A percentile compares a stretch with the other conserved stretches of the same genome.
Evolutionary conservation across 768 basidiomycete genomes (phyloP).

Genomic region (Pleurotus platypus): DNA sequence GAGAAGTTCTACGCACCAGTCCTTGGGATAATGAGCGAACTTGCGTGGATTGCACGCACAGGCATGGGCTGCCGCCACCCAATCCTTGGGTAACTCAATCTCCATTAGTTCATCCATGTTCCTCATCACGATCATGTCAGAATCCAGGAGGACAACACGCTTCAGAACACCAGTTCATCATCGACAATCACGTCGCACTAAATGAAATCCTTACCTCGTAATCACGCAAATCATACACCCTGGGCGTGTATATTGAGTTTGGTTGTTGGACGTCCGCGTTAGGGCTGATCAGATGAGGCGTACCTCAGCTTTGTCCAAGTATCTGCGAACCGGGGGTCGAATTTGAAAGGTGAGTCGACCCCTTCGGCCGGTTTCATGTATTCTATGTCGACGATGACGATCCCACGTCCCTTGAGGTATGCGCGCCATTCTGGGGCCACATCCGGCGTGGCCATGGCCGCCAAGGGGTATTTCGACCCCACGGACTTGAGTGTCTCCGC

Average conservation of each 20-base stretch:
- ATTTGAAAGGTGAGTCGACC: constrained; percentile 33
- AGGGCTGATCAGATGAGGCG: constrained; percentile 1
- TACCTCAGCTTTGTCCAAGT: constrained; percentile 71
- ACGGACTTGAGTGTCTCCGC: constrained; percentile 50
- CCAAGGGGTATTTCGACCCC: constrained; percentile 66
- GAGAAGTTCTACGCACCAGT: constrained; percentile 56
- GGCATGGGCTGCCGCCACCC: constrained; percentile 86
- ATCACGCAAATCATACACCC: constrained; percentile 62
- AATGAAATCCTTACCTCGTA: constrained; percentile 52
- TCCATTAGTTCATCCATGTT: constrained; percentile 82
- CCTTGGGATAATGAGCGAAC: constrained; percentile 79
- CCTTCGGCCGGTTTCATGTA: constrained; percentile 48
- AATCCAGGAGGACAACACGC: constrained; percentile 80
- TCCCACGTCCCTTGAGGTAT: constrained; percentile 49
- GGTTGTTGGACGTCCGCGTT: neutral
- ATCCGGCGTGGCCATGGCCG: constrained; percentile 70
- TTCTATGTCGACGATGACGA: constrained; percentile 58
- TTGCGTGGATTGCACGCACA: constrained; percentile 94
- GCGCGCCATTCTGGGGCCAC: constrained; percentile 48
- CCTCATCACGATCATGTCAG: constrained; percentile 79
- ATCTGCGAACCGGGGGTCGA: constrained; percentile 57
- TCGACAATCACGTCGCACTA: no score
- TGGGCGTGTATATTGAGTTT: constrained; percentile 13
- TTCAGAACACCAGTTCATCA: constrained; percentile 22
- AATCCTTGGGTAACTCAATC: constrained; percentile 54